Percentiles rank a stretch among this genome's conserved stretches.
These are phyloP conservation scores for Leucosporidium creatinivorum DNA, from an alignment of 768 basidiomycete species.

Conservation along the genomic window DNA sequence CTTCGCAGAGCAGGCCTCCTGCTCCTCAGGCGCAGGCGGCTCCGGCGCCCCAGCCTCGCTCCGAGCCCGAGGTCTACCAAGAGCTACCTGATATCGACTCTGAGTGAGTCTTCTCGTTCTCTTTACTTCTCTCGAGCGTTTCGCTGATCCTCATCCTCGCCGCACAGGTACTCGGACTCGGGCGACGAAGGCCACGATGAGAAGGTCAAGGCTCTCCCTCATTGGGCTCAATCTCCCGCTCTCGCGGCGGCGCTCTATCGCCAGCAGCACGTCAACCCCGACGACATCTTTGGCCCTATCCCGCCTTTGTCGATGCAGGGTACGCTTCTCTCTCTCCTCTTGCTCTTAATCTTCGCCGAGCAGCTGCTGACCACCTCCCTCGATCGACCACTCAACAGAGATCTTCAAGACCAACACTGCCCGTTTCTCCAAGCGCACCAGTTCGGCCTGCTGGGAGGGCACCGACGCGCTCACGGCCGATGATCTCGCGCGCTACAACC, in stretches of 20 bases:
- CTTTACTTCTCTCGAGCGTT: neutral
- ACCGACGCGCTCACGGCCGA: slow-evolving; percentile 73
- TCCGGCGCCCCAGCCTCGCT: neutral
- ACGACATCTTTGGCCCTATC: slow-evolving; percentile 82
- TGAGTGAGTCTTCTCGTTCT: slow-evolving; percentile 48
- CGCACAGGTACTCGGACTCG: slow-evolving; percentile 71
- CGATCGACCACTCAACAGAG: slow-evolving; percentile 44
- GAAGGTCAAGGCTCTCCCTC: slow-evolving; percentile 61
- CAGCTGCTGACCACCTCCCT: neutral
- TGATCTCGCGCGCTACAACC: slow-evolving; percentile 80
- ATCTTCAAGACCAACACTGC: slow-evolving; percentile 63
- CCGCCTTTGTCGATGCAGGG: slow-evolving; percentile 75
- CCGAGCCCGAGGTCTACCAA: slow-evolving; percentile 41
- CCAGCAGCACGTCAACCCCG: slow-evolving; percentile 70
- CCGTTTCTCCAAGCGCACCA: slow-evolving; percentile 79
- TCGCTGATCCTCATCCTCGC: neutral
- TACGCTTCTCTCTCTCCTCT: slow-evolving; percentile 1
- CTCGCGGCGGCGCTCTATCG: slow-evolving; percentile 66
- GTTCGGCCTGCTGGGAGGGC: slow-evolving; percentile 94
- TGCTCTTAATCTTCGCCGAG: neutral
- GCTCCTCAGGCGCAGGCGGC: neutral
- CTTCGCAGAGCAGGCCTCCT: neutral
- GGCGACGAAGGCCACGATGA: slow-evolving; percentile 75
- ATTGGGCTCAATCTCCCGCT: slow-evolving; percentile 88
- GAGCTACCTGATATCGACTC: slow-evolving; percentile 92